These are phyloP conservation scores for Cornus controversa DNA, from an alignment of 148 eudicot species.

Conservation along the genomic window DNA sequence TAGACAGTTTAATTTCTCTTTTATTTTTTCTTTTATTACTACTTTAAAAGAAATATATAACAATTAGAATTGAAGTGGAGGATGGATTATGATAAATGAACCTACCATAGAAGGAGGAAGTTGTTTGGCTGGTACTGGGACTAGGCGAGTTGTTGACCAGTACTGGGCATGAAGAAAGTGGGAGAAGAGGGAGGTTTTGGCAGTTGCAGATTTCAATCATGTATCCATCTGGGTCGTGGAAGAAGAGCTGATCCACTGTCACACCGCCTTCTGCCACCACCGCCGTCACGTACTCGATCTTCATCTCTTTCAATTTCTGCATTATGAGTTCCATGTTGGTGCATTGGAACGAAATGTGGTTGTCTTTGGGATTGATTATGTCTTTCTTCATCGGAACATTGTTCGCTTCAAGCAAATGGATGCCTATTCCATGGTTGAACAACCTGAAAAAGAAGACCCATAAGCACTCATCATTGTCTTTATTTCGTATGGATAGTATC, in stretches of 20 bases:
- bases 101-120: conserved; percentile 19
- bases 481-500: too few relatives aligned
- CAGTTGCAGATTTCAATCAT: conserved; percentile 81
- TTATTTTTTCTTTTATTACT: too few relatives aligned
- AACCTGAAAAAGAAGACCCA: conserved; percentile 50
- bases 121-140: conserved; percentile 1
- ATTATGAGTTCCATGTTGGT: conserved; percentile 22
- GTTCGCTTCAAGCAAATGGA: conserved; percentile 29
- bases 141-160: conserved; percentile 22
- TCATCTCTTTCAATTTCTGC: conserved; percentile 22
- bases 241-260: conserved; percentile 22
- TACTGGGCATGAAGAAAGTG: conserved; percentile 45
- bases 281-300: conserved; percentile 19
- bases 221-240: conserved; percentile 2
- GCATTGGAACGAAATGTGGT: conserved; percentile 41
- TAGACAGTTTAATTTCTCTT: background rate
- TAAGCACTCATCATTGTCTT: too few relatives aligned
- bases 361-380: conserved; percentile 36
- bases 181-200: conserved; percentile 55
- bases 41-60: too few relatives aligned
- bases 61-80: too few relatives aligned
- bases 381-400: conserved; percentile 22
- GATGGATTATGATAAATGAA: too few relatives aligned
- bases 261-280: conserved; percentile 30
- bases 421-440: conserved; percentile 61